Conservation (phyloP, 257 asterid species). For the Solanum paucissectum region DNA sequence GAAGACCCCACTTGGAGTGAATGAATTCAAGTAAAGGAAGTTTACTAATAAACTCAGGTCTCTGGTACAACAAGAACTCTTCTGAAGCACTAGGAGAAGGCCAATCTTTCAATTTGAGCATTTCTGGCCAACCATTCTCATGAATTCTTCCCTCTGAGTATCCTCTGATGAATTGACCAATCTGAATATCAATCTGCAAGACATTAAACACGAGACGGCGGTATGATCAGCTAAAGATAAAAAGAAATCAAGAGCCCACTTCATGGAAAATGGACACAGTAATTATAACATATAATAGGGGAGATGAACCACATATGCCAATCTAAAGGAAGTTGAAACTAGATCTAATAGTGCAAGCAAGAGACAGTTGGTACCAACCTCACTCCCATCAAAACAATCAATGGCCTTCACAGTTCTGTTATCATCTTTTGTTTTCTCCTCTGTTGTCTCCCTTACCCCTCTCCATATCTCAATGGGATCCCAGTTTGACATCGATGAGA, state of each 20-base stretch:
- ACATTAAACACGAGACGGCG: constrained; percentile 10
- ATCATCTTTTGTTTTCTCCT: constrained; percentile 63
- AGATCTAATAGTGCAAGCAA: background rate
- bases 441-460: constrained; percentile 70
- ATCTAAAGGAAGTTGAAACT: background rate
- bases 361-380: constrained; percentile 33
- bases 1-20: constrained; percentile 98
- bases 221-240: constrained; percentile 3
- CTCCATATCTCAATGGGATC: constrained; percentile 77
- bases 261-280: background rate
- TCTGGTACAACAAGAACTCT: constrained; percentile 85
- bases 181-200: constrained; percentile 64
- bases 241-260: background rate
- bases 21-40: constrained; percentile 91
- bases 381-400: constrained; percentile 52
- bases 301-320: background rate
- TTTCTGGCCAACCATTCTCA: constrained; percentile 58
- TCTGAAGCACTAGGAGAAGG: constrained; percentile 92
- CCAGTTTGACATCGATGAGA: constrained; percentile 59
- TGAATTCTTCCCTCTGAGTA: constrained; percentile 68
- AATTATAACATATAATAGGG: background rate
- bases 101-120: constrained; percentile 93
- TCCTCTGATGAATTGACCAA: constrained; percentile 79
- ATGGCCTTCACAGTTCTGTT: constrained; percentile 73
- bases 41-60: constrained; percentile 86